These are phyloP conservation scores for Solanum chiquidenum DNA, from an alignment of 257 asterid genomes.

Conservation along the genomic window DNA sequence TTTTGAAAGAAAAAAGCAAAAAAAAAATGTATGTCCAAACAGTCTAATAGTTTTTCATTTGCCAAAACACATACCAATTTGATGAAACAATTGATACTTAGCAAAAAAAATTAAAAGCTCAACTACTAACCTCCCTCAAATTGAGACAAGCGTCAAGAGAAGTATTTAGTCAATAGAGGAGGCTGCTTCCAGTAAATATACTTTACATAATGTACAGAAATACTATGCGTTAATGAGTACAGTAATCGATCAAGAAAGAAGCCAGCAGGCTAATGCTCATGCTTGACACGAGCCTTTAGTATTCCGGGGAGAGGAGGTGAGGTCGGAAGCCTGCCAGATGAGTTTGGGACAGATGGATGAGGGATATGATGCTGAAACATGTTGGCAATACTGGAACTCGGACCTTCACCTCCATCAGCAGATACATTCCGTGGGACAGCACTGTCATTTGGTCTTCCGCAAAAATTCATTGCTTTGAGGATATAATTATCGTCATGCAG, in stretches of 20 bases:
- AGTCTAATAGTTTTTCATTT: neutral
- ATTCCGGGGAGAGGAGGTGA: slow-evolving; percentile 89
- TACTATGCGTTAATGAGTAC: slow-evolving; percentile 7
- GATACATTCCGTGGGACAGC: slow-evolving; percentile 9
- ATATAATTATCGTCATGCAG: slow-evolving; percentile 88
- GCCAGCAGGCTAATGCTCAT: slow-evolving; percentile 38
- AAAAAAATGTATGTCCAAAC: neutral
- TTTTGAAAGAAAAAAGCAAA: neutral
- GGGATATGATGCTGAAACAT: slow-evolving; percentile 35
- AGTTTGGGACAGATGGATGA: slow-evolving; percentile 26
- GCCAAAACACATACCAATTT: neutral
- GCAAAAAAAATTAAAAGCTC: neutral
- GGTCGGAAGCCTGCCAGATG: slow-evolving; percentile 36
- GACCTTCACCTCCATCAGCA: slow-evolving; percentile 55
- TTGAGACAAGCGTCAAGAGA: neutral
- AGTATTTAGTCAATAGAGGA: neutral
- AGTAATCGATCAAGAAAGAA: neutral
- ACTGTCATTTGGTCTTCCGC: slow-evolving; percentile 35
- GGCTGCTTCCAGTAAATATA: slow-evolving; percentile 7
- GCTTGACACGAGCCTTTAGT: slow-evolving; percentile 75
- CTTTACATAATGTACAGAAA: slow-evolving; percentile 46
- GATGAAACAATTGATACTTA: neutral
- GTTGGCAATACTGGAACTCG: slow-evolving; percentile 49
- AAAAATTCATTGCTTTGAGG: slow-evolving; percentile 83
- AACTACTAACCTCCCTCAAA: neutral